Evolutionary conservation across 192 early-diverging fungal genomes (phyloP).

Genomic region (Entomortierella chlamydospora): DNA sequence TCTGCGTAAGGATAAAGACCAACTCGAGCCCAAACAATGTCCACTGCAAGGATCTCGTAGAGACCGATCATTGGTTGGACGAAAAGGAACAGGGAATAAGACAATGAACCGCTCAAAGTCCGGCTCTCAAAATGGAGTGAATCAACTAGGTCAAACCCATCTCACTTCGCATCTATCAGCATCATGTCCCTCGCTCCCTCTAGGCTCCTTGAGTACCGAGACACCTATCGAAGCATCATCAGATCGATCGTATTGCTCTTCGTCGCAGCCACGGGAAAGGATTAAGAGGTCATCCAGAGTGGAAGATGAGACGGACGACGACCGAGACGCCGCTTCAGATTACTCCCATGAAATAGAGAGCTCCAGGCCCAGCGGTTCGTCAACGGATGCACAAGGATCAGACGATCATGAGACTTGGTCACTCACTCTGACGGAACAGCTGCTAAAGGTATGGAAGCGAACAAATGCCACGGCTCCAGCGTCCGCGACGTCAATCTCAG

Average conservation of each 20-base stretch:
- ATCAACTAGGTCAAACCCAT: not conserved
- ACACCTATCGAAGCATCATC: not conserved
- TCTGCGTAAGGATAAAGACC: not conserved
- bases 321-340: not conserved
- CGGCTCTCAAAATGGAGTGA: not conserved
- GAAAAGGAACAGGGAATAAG: not conserved
- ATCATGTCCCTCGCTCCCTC: constrained; percentile 26
- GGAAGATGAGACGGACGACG: constrained; percentile 8
- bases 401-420: constrained; percentile 34
- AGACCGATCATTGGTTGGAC: not conserved
- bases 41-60: not conserved
- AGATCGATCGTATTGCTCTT: not conserved
- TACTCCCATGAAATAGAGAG: not conserved
- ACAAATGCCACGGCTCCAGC: not conserved
- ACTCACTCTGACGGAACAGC: constrained; percentile 9
- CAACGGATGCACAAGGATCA: not conserved
- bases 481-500: not conserved
- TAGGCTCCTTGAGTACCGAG: not conserved
- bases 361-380: not conserved
- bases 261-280: not conserved
- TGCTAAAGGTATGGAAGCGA: constrained; percentile 24
- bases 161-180: constrained; percentile 13
- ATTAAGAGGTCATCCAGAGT: constrained; percentile 10
- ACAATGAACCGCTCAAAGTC: not conserved
- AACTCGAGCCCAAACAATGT: not conserved